Conservation (phyloP, 805 yeast species). For the Yarrowia porcina region DNA sequence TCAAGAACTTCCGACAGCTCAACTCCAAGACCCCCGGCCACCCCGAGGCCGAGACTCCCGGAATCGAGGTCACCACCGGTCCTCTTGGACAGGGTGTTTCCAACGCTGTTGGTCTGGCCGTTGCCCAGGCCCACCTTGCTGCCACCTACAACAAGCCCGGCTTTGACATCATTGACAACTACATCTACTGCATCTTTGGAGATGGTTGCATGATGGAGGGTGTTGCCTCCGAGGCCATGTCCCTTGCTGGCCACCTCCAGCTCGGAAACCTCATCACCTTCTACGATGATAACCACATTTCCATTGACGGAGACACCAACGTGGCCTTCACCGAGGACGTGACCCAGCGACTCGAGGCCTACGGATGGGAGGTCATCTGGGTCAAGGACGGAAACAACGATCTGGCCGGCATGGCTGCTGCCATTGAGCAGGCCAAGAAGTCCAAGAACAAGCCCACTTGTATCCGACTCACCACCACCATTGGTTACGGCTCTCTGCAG, state of each 20-base stretch:
- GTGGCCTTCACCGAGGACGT: slow-evolving; percentile 40
- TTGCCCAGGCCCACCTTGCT: slow-evolving; percentile 40
- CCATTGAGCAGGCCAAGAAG: slow-evolving; percentile 39
- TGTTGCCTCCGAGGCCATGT: slow-evolving; percentile 42
- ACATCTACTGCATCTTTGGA: slow-evolving; percentile 41
- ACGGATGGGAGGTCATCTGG: slow-evolving; percentile 42
- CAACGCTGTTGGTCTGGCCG: slow-evolving; percentile 44
- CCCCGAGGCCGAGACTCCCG: slow-evolving; percentile 42
- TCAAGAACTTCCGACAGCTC: slow-evolving; percentile 85
- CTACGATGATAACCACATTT: slow-evolving; percentile 42
- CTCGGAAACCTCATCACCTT: slow-evolving; percentile 41
- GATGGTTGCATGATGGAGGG: slow-evolving; percentile 47
- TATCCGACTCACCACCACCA: slow-evolving; percentile 39
- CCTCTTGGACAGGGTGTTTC: slow-evolving; percentile 46
- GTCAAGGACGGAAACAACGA: slow-evolving; percentile 39
- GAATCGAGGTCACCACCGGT: slow-evolving; percentile 44
- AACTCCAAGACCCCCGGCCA: slow-evolving; percentile 68
- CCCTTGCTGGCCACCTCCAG: slow-evolving; percentile 43
- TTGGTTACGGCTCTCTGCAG: slow-evolving; percentile 39
- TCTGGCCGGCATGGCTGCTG: slow-evolving; percentile 38
- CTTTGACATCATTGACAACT: slow-evolving; percentile 36
- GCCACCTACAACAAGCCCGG: slow-evolving; percentile 41
- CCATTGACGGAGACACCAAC: slow-evolving; percentile 43
- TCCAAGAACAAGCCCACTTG: slow-evolving; percentile 40
- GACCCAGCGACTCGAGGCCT: slow-evolving; percentile 39